Evolutionary conservation across 2,329 filamentous ascomycete genomes (phyloP).

Genomic region (Ceratocystis smalleyi): DNA sequence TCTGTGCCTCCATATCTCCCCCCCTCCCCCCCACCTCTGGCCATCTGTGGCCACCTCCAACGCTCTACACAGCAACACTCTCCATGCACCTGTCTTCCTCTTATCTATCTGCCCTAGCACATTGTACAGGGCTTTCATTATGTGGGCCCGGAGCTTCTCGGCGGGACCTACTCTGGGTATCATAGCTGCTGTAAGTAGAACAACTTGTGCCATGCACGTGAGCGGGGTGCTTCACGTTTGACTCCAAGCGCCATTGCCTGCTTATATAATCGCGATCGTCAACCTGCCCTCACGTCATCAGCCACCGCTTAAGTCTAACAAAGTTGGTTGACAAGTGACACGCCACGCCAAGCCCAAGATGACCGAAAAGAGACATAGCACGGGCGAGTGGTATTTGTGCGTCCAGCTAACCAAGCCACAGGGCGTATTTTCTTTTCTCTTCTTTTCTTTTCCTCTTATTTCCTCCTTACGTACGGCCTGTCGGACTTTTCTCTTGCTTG

Average conservation of each 20-base stretch:
- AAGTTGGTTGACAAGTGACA: not conserved
- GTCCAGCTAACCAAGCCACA: too few species aligned
- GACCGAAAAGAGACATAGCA: not conserved
- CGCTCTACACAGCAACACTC: not conserved
- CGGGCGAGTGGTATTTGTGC: not conserved
- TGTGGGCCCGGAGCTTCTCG: slow-evolving; percentile 2
- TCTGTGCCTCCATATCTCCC: too few species aligned
- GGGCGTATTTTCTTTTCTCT: not conserved
- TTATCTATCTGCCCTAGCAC: not conserved
- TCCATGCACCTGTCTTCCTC: too few species aligned
- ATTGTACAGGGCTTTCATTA: not conserved
- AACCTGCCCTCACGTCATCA: too few species aligned
- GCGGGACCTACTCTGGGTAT: not conserved
- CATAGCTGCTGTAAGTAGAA: too few species aligned
- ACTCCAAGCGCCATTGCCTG: too few species aligned
- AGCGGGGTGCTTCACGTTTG: too few species aligned
- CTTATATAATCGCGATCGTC: too few species aligned
- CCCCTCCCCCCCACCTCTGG: too few species aligned
- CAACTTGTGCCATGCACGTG: too few species aligned
- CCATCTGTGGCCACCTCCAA: not conserved
- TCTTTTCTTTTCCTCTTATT: not conserved
- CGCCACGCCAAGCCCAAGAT: not conserved
- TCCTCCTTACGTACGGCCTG: not conserved
- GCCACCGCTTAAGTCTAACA: too few species aligned
- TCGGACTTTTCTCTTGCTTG: not conserved